Base-by-base conservation (phyloP, 345 rosid species). In the Ceriops decandra region DNA sequence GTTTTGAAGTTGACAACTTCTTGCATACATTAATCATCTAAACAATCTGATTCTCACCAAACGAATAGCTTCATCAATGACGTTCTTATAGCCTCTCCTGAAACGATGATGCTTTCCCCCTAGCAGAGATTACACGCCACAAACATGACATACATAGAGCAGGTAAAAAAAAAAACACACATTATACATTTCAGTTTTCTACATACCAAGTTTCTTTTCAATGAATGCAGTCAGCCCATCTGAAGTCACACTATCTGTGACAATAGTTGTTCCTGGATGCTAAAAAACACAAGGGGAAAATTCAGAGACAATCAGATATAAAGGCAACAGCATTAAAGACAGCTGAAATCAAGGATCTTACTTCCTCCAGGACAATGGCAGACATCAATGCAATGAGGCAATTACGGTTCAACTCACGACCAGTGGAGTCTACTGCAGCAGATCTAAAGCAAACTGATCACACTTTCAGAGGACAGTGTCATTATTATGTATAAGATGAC, bases 211-310 rank as follows among this genome's bases (percentile, higher is more conserved):
- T 81, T 88, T 87, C 79, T 91, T 81, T 77, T 91, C 96, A 66
- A 95, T 91, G 75, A 90, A 91, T 47, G 88, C 72, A 20, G 96
- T 85, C 76, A 95, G 78, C 49, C 97, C 96, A 66, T 93, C 98
- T n/a, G 98, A 93, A 76, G 99, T 91, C 58, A 95, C 99, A 46
- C 99, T 95, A 72, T 95, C 99, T 2, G 99, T 95, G 52, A 95
- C 99, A 67, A 91, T 87, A 60, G 97, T 87, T 64, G 97, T 86
- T 72, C 92, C 92, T n/a, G 93, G 96, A 88, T 90, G 99, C 99
- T 95, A 58, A 54, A 79, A 60, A 59, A 70, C 60, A 72, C 31
- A 72, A 19, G 57, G 11, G 36, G 8, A 28, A 66, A 62, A 21
- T 31, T 28, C 26, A 27, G 13, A 38, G 30, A 6, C 33, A 47